Base-by-base conservation (phyloP, 2,329 filamentous ascomycete genomes). In the Fusarium bactridioides region DNA sequence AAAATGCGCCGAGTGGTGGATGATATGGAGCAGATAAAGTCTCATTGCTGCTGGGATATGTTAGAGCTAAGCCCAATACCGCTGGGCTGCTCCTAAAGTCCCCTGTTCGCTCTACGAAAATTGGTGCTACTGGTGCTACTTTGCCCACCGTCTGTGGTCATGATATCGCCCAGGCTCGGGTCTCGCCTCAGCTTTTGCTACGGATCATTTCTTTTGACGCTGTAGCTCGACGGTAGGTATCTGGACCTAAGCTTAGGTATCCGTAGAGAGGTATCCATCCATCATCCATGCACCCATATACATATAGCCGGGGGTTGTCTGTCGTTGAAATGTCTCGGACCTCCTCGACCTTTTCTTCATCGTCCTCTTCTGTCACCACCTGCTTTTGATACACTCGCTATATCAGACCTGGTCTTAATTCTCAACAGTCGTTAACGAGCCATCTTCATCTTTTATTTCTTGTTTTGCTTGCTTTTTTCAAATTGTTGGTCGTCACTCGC, bases 101-200 rank as follows among this genome's bases (percentile, higher is more conserved):
- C 67, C 71, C 71, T 74, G 70, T 65, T 57, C 56, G 41, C 33
- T 71, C 37, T 37, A 55, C 41, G 51, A 55, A 45, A 47, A 64
- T 63, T 73, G 69, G 64, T 72, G 62, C 63, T 41, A 60, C 70
- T 70, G 60, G 59, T 72, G 56, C 64, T 66, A 66, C 69, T 59
- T 61, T 47, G 53, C 35, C 45, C 54, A 54, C 63, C 54, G 31
- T 70, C 58, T 53, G 61, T 73, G 60, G 70, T 70, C 67, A 54
- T 77, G 75, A 77, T 77, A 77, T 75, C 64, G 67, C 70, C 71
- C 72, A 77, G 72, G 63, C 72, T 68, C 74, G 73, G 75, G 73
- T 76, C 75, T 77, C 64, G 73, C 71, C 66, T 67, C 64, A 66
- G 35, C 41, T 64, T 54, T 61, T 44, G 51, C 53, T 71, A 43